These are phyloP conservation scores for Mycena maculata DNA, from an alignment of 768 basidiomycete genomes.

Conservation along the genomic window DNA sequence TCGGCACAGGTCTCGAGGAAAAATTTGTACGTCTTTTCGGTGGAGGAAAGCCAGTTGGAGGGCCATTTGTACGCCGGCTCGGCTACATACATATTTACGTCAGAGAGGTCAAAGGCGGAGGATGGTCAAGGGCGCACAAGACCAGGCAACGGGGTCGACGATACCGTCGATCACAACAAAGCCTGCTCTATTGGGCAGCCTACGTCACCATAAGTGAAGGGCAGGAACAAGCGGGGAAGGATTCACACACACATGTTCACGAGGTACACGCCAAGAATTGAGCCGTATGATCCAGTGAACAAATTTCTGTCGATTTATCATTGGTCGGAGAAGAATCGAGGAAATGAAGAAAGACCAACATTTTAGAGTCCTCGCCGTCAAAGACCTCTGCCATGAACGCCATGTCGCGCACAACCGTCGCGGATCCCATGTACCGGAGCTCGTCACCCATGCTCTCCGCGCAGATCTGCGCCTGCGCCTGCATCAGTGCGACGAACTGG, in stretches of 20 bases:
- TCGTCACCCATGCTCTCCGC: conserved; percentile 38
- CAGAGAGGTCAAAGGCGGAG: not conserved
- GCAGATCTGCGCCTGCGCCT: conserved; percentile 37
- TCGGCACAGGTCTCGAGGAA: conserved; percentile 36
- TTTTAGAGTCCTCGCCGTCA: conserved; percentile 37
- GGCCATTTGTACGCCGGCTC: conserved; percentile 41
- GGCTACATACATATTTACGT: conserved; percentile 23
- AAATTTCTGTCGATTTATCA: conserved; percentile 30
- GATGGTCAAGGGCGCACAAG: conserved; percentile 28
- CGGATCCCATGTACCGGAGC: conserved; percentile 39
- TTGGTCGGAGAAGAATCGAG: not conserved
- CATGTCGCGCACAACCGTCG: conserved; percentile 42
- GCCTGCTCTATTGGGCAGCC: conserved; percentile 38
- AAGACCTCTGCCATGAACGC: conserved; percentile 39
- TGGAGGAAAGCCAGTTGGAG: conserved; percentile 34
- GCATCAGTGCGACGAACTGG: conserved; percentile 36
- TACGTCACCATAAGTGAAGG: not conserved
- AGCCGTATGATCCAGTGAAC: conserved; percentile 40
- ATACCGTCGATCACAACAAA: conserved; percentile 40
- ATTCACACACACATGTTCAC: conserved; percentile 38
- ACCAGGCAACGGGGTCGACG: conserved; percentile 37
- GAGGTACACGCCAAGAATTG: conserved; percentile 40
- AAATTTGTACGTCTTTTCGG: conserved; percentile 40
- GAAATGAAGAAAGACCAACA: conserved; percentile 19
- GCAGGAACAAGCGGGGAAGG: not conserved